A percentile compares a stretch with the other conserved stretches of the same genome.
Evolutionary conservation across 331 rosid species (phyloP).

Genomic region (Acacia concinna): DNA sequence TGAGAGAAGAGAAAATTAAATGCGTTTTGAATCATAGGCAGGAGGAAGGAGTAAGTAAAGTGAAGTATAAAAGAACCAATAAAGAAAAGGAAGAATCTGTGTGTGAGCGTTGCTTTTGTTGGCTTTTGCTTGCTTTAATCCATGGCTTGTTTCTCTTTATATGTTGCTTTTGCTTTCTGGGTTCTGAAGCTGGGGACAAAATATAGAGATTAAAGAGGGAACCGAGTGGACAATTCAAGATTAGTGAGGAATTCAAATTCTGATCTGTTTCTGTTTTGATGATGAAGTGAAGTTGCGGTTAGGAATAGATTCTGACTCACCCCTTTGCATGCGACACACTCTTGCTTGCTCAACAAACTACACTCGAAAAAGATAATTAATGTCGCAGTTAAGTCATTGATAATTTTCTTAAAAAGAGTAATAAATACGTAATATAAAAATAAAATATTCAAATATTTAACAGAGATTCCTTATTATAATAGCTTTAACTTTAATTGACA

Average conservation of each 20-base stretch:
- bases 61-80: slow-evolving; percentile 11
- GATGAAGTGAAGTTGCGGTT: slow-evolving; percentile 22
- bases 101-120: slow-evolving; percentile 36
- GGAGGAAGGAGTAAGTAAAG: slow-evolving; percentile 33
- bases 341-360: background rate
- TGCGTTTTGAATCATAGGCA: slow-evolving; percentile 8
- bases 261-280: background rate
- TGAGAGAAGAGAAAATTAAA: background rate
- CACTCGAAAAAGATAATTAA: too few relatives aligned
- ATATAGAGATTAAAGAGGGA: background rate
- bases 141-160: slow-evolving; percentile 15
- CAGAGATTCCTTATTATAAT: too few relatives aligned
- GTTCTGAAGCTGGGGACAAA: slow-evolving; percentile 25
- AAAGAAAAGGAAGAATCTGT: slow-evolving; percentile 31
- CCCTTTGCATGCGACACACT: too few relatives aligned
- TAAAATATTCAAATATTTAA: too few relatives aligned
- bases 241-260: slow-evolving; percentile 2
- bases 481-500: too few relatives aligned
- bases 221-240: slow-evolving; percentile 28
- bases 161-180: slow-evolving; percentile 48
- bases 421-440: too few relatives aligned
- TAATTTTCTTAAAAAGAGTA: too few relatives aligned
- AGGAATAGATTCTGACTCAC: background rate
- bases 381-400: too few relatives aligned
- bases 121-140: slow-evolving; percentile 35